These are phyloP conservation scores for Mortierella alpina DNA, from an alignment of 192 early-diverging fungal species.

Conservation along the genomic window DNA sequence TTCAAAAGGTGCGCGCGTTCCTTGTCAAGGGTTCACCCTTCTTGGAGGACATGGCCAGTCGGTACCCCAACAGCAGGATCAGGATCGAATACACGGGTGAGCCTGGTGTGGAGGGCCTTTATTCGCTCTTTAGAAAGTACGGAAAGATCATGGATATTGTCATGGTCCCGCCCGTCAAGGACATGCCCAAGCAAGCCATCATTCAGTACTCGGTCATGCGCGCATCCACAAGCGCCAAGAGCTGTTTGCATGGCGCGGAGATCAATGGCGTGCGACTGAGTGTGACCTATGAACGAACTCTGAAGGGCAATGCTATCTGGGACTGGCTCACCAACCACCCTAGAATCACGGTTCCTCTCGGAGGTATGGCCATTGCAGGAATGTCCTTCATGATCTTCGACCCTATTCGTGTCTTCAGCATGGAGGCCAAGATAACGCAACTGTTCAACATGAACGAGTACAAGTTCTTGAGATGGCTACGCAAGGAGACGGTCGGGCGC, in stretches of 20 bases:
- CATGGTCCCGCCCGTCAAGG: constrained; percentile 66
- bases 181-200: constrained; percentile 79
- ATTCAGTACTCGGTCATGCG: constrained; percentile 82
- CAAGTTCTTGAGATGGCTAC: constrained; percentile 65
- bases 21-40: constrained; percentile 79
- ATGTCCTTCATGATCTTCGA: constrained; percentile 90
- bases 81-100: constrained; percentile 37
- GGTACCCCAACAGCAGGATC: constrained; percentile 59
- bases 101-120: constrained; percentile 59
- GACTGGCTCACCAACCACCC: constrained; percentile 41
- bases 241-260: constrained; percentile 86
- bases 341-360: constrained; percentile 27
- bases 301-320: constrained; percentile 50
- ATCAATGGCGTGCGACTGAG: constrained; percentile 74
- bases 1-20: constrained; percentile 71
- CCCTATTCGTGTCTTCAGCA: constrained; percentile 89
- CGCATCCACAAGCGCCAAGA: constrained; percentile 88
- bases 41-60: constrained; percentile 73
- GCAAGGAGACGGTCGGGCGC: constrained; percentile 64
- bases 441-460: constrained; percentile 80
- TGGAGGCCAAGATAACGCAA: constrained; percentile 86
- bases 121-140: constrained; percentile 77
- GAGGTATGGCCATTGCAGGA: constrained; percentile 68
- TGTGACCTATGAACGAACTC: constrained; percentile 70
- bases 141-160: constrained; percentile 87